Evolutionary conservation across 192 early-diverging fungal species (phyloP).

Genomic region (Umbelopsis sp.): DNA sequence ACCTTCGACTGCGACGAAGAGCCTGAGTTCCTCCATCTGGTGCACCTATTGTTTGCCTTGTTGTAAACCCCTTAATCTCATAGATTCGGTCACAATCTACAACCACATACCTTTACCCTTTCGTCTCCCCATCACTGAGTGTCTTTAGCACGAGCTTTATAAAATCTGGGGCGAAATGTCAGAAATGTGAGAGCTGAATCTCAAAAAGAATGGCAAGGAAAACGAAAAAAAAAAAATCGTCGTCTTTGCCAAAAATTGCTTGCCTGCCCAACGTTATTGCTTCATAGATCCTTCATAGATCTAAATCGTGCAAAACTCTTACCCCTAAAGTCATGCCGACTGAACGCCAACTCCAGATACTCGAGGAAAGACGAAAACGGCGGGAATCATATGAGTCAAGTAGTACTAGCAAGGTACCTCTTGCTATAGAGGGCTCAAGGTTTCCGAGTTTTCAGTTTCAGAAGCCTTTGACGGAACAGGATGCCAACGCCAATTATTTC

Average conservation of each 20-base stretch:
- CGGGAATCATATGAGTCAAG: neutral
- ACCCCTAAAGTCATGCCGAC: neutral
- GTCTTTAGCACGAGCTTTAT: neutral
- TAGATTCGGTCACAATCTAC: no score
- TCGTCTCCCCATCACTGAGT: slow-evolving; percentile 13
- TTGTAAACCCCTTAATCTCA: no score
- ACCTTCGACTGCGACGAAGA: slow-evolving; percentile 16
- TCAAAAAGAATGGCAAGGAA: neutral
- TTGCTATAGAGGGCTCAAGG: slow-evolving; percentile 3
- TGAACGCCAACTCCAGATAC: neutral
- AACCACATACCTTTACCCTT: slow-evolving; percentile 8
- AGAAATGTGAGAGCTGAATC: slow-evolving; percentile 9
- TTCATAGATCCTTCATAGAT: neutral
- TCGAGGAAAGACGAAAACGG: neutral
- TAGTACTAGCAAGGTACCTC: neutral
- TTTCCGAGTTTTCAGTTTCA: slow-evolving; percentile 12
- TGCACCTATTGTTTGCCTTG: neutral
- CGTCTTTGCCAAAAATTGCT: neutral
- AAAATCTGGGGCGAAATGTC: neutral
- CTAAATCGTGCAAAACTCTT: neutral
- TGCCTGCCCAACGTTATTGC: neutral
- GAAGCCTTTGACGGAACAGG: neutral
- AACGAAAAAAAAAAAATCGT: neutral
- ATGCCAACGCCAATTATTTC: neutral
- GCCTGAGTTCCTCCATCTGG: slow-evolving; percentile 11